A percentile compares a stretch with the other conserved stretches of the same genome.
These are phyloP conservation scores for Trichomonas vaginalis DNA, from an alignment of 208 protist genomes.

Conservation along the genomic window DNA sequence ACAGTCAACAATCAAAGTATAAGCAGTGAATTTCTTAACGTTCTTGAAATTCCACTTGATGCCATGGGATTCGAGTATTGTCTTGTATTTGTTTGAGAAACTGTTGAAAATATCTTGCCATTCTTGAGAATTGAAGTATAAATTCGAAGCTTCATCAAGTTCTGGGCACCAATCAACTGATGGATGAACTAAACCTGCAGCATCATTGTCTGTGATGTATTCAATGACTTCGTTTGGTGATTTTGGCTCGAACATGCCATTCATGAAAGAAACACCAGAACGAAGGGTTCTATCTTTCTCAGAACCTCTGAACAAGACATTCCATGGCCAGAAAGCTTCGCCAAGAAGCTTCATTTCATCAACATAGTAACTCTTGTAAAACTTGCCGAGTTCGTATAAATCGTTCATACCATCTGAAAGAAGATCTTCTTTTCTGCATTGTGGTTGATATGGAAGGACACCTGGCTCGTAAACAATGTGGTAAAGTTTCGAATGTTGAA, in stretches of 20 bases:
- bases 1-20: neutral
- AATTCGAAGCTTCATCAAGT: neutral
- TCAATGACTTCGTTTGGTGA: neutral
- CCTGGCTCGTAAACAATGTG: neutral
- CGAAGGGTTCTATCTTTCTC: neutral
- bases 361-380: neutral
- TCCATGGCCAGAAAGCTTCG: neutral
- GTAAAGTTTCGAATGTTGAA: neutral
- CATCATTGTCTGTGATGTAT: neutral
- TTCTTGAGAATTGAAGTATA: neutral
- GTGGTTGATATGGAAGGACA: neutral
- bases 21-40: neutral
- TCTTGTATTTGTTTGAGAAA: neutral
- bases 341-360: neutral
- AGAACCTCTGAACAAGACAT: neutral
- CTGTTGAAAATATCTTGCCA: neutral
- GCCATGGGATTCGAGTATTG: neutral
- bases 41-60: neutral
- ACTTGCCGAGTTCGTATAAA: neutral
- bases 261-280: neutral
- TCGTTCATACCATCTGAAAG: neutral
- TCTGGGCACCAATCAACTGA: neutral
- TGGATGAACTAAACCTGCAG: neutral
- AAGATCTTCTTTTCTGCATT: neutral
- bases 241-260: neutral